phyloP scores from a whole-genome alignment of 1,284 basidiomycete species.

The Cryptococcus sp. region DNA sequence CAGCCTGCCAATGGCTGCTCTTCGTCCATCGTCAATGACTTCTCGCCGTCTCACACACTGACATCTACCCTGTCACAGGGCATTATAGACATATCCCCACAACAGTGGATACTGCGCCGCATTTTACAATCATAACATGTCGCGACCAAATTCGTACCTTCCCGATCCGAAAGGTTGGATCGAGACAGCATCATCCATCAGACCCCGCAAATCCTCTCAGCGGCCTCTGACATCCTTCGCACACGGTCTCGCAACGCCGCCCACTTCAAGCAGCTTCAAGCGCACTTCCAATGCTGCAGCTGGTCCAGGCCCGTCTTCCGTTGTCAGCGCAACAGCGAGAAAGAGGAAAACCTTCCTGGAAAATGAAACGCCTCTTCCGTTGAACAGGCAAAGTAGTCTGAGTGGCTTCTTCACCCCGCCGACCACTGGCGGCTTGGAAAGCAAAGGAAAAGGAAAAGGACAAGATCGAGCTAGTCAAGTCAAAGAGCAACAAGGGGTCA shows the following conservation, averaged over 20 bases:
- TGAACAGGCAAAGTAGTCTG: conserved; percentile 14
- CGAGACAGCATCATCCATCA: conserved; percentile 19
- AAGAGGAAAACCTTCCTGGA: conserved; percentile 2
- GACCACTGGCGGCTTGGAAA: conserved; percentile 6
- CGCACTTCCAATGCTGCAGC: conserved; percentile 2
- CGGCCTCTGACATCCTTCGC: conserved; percentile 26
- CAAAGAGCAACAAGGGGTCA: not conserved
- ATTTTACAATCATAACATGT: not conserved
- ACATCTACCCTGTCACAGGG: too few relatives aligned
- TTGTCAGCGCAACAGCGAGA: not conserved
- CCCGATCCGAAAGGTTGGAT: conserved; percentile 46
- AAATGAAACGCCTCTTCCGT: conserved; percentile 7
- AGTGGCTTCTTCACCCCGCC: conserved; percentile 26
- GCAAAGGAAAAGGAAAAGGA: conserved; percentile 7
- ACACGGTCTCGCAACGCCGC: conserved; percentile 34
- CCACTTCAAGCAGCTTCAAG: conserved; percentile 20
- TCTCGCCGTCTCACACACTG: too few relatives aligned
- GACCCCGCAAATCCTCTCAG: conserved; percentile 17
- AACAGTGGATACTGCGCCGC: too few relatives aligned
- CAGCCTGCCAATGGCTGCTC: too few relatives aligned
- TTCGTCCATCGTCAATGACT: too few relatives aligned
- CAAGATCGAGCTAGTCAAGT: not conserved
- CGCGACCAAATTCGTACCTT: conserved; percentile 10
- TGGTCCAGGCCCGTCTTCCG: conserved; percentile 19
- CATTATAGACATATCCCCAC: too few relatives aligned